Base-by-base conservation (phyloP, 208 protist species). In the Polymyxa betae region DNA sequence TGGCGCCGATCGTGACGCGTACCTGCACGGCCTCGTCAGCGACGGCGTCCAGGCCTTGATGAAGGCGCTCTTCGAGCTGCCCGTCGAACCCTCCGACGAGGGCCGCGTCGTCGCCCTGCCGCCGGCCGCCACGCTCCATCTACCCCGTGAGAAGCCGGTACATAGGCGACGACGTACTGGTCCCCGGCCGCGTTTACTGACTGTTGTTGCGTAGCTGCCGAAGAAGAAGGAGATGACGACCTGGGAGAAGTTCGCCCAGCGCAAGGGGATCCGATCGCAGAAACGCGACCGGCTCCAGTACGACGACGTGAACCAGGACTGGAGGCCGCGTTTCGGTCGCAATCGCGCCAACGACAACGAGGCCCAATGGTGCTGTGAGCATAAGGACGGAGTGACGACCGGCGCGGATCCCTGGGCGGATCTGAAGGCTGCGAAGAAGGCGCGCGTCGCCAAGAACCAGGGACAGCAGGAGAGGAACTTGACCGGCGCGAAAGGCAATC, bases 191-290 rank as follows among this genome's bases (percentile, higher is more conserved):
- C 77, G 52, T 72, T 38, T 16, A 72, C 10, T 89, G n/a, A 12
- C 45, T 89, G 5, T 89, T 38, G 16, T 43, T 32, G 24, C n/a
- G 20, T 89, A 90, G 77, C 12, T 93, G 20, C 92, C 92, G 38
- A 90, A 89, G 89, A 44, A 64, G 49, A 38, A 0, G 38, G 43
- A 60, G 77, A 38, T 45, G 24, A 92, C 92, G 38, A 89, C 49
- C n/a, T 93, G 92, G 92, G 89, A 92, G 49, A 93, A 92, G 87
- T 93, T 93, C 40, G 92, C 92, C 0, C 0, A 89, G 38, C 60
- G 45, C 38, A 93, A 93, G 66, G 92, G 92, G 29, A 93, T 93
- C 66, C 41, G 49, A 32, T 92, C 91, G 49, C 38, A 78, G 41
- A 93, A 93, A 66, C 66, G 88, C 38, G 82, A 90, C 16, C 49